A percentile compares a stretch with the other conserved stretches of the same genome.
phyloP scores from a whole-genome alignment of 2,329 filamentous ascomycete genomes.

The Fusarium scirpi region DNA sequence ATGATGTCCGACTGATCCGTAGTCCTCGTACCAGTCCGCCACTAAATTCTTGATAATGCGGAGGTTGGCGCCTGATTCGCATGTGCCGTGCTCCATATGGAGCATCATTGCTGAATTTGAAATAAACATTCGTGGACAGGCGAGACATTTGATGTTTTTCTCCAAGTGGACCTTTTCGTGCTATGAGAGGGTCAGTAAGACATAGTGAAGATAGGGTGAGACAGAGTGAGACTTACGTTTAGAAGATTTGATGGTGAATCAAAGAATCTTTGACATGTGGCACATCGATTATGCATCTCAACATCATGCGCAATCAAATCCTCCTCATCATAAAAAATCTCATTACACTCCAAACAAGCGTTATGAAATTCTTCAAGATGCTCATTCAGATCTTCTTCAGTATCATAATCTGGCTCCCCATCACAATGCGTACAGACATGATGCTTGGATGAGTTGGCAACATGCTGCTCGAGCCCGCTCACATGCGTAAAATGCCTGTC shows the following conservation, averaged over 20 bases:
- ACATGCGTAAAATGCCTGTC: conserved; percentile 6
- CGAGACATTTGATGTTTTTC: conserved; percentile 28
- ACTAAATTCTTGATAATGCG: conserved; percentile 20
- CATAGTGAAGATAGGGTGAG: fast-evolving
- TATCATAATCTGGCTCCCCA: neutral
- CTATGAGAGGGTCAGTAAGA: neutral
- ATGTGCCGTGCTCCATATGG: conserved; percentile 42
- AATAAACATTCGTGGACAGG: conserved; percentile 32
- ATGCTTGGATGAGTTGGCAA: conserved; percentile 6
- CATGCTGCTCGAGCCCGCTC: neutral
- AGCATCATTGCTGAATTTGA: conserved; percentile 43
- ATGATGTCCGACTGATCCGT: conserved; percentile 6
- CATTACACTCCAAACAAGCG: neutral
- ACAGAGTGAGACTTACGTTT: conserved; percentile 11
- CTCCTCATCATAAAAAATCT: neutral
- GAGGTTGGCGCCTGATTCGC: conserved; percentile 20
- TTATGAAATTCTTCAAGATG: neutral
- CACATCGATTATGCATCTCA: conserved; percentile 29
- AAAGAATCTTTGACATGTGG: conserved; percentile 15
- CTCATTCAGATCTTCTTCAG: neutral
- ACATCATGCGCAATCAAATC: conserved; percentile 16
- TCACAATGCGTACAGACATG: neutral
- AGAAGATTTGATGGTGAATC: conserved; percentile 20
- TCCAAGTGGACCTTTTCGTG: conserved; percentile 31
- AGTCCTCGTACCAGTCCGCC: conserved; percentile 29